A percentile compares a stretch with the other conserved stretches of the same genome.
phyloP scores from a whole-genome alignment of 768 basidiomycete species.

The Lactarius sp. region DNA sequence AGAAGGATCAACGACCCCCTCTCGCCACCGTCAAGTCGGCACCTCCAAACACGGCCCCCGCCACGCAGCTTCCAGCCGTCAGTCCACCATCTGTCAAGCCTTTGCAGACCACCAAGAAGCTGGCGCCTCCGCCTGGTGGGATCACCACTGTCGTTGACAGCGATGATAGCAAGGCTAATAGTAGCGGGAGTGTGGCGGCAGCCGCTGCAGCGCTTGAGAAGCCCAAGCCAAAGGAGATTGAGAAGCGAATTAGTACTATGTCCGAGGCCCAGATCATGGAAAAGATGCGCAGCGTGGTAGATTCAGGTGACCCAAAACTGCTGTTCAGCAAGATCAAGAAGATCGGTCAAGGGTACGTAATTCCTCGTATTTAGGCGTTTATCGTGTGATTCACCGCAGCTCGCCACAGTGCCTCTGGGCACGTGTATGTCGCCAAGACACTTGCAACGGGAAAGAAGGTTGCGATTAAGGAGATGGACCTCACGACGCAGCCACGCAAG shows the following conservation, averaged over 20 bases:
- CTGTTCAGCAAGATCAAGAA: constrained; percentile 98
- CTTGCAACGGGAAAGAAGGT: constrained; percentile 81
- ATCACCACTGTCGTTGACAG: constrained; percentile 45
- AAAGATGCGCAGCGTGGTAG: constrained; percentile 86
- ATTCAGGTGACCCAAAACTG: constrained; percentile 77
- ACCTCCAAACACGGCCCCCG: constrained; percentile 41
- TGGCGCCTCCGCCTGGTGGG: constrained; percentile 42
- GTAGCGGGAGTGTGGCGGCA: constrained; percentile 50
- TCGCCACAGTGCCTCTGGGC: constrained; percentile 78
- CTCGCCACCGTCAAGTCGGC: constrained; percentile 42
- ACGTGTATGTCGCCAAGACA: constrained; percentile 96
- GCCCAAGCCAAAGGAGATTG: constrained; percentile 54
- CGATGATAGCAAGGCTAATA: constrained; percentile 39
- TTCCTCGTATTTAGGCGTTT: not conserved
- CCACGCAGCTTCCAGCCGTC: constrained; percentile 42
- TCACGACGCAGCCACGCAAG: constrained; percentile 91
- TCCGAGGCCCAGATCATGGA: constrained; percentile 98
- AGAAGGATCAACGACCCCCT: constrained; percentile 29
- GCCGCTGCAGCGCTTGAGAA: constrained; percentile 63
- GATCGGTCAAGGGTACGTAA: constrained; percentile 90
- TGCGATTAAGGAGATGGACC: constrained; percentile 98
- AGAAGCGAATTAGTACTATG: constrained; percentile 94
- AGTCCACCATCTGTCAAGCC: constrained; percentile 68
- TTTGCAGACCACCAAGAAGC: constrained; percentile 62
- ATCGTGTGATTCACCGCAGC: not conserved